phyloP scores from a whole-genome alignment of 768 basidiomycete genomes.

The Kwoniella sp. region DNA sequence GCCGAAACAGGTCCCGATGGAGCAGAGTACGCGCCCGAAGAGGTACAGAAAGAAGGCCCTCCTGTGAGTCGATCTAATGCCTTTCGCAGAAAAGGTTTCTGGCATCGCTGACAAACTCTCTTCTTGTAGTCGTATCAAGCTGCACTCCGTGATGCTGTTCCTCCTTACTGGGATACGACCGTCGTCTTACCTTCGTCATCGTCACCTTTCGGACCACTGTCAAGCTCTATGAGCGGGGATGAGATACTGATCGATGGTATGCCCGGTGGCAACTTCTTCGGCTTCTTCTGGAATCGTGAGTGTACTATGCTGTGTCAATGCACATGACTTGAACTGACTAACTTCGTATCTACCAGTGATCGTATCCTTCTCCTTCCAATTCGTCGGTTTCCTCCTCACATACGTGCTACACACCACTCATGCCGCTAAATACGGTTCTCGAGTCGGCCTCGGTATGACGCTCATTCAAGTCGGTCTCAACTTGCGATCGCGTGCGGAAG shows the following conservation, averaged over 20 bases:
- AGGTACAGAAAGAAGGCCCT: conserved; percentile 76
- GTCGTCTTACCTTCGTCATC: conserved; percentile 70
- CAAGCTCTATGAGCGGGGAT: conserved; percentile 59
- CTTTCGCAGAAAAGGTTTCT: not conserved
- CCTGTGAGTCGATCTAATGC: conserved; percentile 67
- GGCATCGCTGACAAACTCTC: not conserved
- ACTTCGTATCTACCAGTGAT: conserved; percentile 59
- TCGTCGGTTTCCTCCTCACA: conserved; percentile 77
- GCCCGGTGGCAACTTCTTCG: conserved; percentile 69
- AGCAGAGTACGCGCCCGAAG: conserved; percentile 72
- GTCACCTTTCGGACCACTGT: conserved; percentile 62
- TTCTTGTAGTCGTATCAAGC: conserved; percentile 72
- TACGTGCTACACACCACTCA: conserved; percentile 83
- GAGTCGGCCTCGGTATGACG: conserved; percentile 92
- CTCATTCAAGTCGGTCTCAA: conserved; percentile 90
- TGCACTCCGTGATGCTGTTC: conserved; percentile 86
- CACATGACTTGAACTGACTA: no score
- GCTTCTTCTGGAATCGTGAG: conserved; percentile 55
- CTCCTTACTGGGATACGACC: conserved; percentile 96
- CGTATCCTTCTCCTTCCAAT: conserved; percentile 95
- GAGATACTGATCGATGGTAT: conserved; percentile 87
- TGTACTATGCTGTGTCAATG: not conserved
- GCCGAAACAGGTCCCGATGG: conserved; percentile 45
- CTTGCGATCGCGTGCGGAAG: conserved; percentile 63
- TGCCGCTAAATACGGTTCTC: conserved; percentile 88